These are phyloP conservation scores for Paraglomus brasilianum DNA, from an alignment of 192 early-diverging fungal species.

Conservation along the genomic window DNA sequence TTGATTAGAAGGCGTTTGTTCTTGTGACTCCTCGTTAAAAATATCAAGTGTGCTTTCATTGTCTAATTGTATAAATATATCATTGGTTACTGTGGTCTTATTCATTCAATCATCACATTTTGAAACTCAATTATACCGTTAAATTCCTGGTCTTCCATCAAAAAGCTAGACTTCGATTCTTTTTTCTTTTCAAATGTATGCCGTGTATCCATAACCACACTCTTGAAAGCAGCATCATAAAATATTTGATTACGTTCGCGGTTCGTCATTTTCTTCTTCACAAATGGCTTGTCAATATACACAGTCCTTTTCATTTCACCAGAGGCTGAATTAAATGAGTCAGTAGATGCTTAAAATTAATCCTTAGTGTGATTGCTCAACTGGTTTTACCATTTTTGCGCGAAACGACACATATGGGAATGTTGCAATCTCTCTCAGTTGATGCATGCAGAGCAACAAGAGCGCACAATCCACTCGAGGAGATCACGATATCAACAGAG, in stretches of 20 bases:
- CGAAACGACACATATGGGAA: slow-evolving; percentile 8
- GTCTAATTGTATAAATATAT: too few relatives aligned
- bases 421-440: slow-evolving; percentile 21
- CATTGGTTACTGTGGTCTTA: too few relatives aligned
- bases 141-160: too few relatives aligned
- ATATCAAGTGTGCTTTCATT: too few relatives aligned
- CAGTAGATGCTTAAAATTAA: background rate
- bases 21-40: too few relatives aligned
- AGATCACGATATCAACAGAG: slow-evolving; percentile 27
- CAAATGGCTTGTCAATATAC: slow-evolving; percentile 33
- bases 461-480: slow-evolving; percentile 19
- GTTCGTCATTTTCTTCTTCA: slow-evolving; percentile 20
- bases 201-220: background rate
- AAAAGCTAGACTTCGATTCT: too few relatives aligned
- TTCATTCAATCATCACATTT: too few relatives aligned
- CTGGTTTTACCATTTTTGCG: background rate
- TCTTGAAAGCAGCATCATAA: slow-evolving; percentile 32
- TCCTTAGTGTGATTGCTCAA: background rate
- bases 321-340: background rate
- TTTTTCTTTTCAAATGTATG: too few relatives aligned
- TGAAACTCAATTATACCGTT: too few relatives aligned
- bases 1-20: too few relatives aligned
- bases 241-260: slow-evolving; percentile 29
- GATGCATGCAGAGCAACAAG: slow-evolving; percentile 16
- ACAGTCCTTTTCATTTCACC: slow-evolving; percentile 18